Evolutionary conservation across 352 stramenopile species (phyloP), one percentile per base, ranked within the genome.

Genomic region (Globisporangium camurandrum): DNA sequence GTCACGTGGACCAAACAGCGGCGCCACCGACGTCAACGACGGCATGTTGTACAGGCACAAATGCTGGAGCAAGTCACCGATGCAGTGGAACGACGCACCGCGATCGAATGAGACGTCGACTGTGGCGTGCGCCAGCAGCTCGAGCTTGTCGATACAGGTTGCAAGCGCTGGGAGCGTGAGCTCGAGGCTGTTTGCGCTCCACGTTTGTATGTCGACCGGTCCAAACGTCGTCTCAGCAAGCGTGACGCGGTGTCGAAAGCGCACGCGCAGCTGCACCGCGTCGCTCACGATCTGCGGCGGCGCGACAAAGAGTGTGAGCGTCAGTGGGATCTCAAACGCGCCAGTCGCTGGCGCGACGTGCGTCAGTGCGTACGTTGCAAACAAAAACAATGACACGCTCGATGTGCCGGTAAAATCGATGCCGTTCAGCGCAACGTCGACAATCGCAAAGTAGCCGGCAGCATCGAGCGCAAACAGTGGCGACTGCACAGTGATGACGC

Each of bases 381-480:
- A 86, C 48, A 80, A 88, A 37, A 79, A 66, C 10, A 88, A 24
- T 28, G 56, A 46, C 23, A 80, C 42, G 3, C 55, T 66, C n/a
- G n/a, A n/a, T 19, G 62, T 75, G 0, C 69, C 68, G 2, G 73
- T 82, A 36, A 88, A 88, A 45, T 88, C 72, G 2, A 79, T 65
- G 2, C 77, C 75, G 24, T 88, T 88, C 7, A 88, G 46, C 0
- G 77, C 77, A 1, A 88, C 63, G 20, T 86, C 75, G 8, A 86
- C 73, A 0, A 66, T 54, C 6, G 75, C 75, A 12, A 60, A 74
- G 22, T 64, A 54, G 20, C 79, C 71, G 0, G 66, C 60, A 24
- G 65, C 83, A 9, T 86, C 77, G 4, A 54, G 56, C 1, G 58
- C 19, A 36, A 88, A 86, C 11, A 65, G 50, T 2, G 77, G 77